These are phyloP conservation scores for Leptodontidium sp. DNA, from an alignment of 2,329 filamentous ascomycete genomes.

Conservation along the genomic window DNA sequence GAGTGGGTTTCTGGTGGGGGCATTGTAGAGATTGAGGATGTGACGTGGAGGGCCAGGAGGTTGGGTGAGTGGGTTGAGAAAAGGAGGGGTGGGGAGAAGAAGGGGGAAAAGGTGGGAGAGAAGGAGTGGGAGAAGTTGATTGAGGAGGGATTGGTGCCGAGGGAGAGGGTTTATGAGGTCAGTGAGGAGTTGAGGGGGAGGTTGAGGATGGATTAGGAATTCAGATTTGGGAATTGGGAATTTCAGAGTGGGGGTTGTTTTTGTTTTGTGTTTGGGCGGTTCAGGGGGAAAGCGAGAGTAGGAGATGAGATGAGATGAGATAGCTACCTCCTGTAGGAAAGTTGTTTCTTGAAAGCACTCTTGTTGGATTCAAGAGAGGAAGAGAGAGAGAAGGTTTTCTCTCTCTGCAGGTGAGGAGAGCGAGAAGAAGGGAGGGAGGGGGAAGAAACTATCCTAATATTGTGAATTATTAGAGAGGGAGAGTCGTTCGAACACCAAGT, in stretches of 20 bases:
- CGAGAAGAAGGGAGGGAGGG: too few relatives aligned
- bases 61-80: slow-evolving; percentile 55
- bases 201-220: slow-evolving; percentile 47
- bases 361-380: too few relatives aligned
- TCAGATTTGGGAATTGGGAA: neutral
- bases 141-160: slow-evolving; percentile 52
- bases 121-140: slow-evolving; percentile 48
- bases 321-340: too few relatives aligned
- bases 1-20: slow-evolving; percentile 49
- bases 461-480: too few relatives aligned
- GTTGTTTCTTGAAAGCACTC: too few relatives aligned
- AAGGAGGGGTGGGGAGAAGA: slow-evolving; percentile 13
- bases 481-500: neutral
- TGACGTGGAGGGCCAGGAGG: slow-evolving; percentile 60
- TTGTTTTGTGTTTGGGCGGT: too few relatives aligned
- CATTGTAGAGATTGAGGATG: slow-evolving; percentile 64
- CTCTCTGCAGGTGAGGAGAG: too few relatives aligned
- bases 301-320: too few relatives aligned
- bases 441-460: too few relatives aligned
- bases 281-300: too few relatives aligned
- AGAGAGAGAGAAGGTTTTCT: too few relatives aligned
- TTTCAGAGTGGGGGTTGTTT: too few relatives aligned
- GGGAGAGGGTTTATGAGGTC: slow-evolving; percentile 54
- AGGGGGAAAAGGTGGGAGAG: slow-evolving; percentile 43
- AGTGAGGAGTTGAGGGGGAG: slow-evolving; percentile 48